Percentiles rank a stretch among this genome's conserved stretches.
These are phyloP conservation scores for Fusarium solani-melongenae DNA, from an alignment of 2,329 filamentous ascomycete genomes.

Conservation along the genomic window DNA sequence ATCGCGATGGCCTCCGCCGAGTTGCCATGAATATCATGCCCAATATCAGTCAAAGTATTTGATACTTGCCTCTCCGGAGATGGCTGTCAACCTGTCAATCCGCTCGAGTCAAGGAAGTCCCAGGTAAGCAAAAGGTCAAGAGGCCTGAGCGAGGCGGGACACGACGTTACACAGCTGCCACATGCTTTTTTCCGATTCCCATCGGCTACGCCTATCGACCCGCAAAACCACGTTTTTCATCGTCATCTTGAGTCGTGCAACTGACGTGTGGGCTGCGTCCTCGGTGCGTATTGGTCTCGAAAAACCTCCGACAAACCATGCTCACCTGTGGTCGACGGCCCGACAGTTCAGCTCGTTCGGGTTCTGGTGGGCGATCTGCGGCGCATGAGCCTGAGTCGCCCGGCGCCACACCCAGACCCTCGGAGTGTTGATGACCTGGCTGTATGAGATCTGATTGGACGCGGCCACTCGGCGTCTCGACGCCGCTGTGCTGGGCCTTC, in stretches of 20 bases:
- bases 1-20: background rate
- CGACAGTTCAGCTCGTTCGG: constrained; percentile 34
- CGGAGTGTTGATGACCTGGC: constrained; percentile 17
- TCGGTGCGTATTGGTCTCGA: background rate
- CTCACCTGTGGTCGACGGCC: constrained; percentile 16
- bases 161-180: constrained; percentile 15
- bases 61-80: constrained; percentile 14
- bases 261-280: constrained; percentile 25
- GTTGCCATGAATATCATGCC: background rate
- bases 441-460: constrained; percentile 23
- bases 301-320: constrained; percentile 12
- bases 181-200: constrained; percentile 10
- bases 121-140: constrained; percentile 11
- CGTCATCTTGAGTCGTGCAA: constrained; percentile 31
- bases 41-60: constrained; percentile 17
- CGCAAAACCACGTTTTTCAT: constrained; percentile 8
- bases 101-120: constrained; percentile 27
- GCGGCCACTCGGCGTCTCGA: background rate
- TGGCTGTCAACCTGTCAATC: constrained; percentile 9
- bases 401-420: constrained; percentile 11
- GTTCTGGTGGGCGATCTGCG: constrained; percentile 21
- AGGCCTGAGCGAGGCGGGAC: constrained; percentile 13
- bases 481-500: constrained; percentile 1
- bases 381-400: constrained; percentile 28
- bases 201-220: constrained; percentile 19